These are phyloP conservation scores for Cladosporium sp. DNA, from an alignment of 2,329 filamentous ascomycete species.

Conservation along the genomic window DNA sequence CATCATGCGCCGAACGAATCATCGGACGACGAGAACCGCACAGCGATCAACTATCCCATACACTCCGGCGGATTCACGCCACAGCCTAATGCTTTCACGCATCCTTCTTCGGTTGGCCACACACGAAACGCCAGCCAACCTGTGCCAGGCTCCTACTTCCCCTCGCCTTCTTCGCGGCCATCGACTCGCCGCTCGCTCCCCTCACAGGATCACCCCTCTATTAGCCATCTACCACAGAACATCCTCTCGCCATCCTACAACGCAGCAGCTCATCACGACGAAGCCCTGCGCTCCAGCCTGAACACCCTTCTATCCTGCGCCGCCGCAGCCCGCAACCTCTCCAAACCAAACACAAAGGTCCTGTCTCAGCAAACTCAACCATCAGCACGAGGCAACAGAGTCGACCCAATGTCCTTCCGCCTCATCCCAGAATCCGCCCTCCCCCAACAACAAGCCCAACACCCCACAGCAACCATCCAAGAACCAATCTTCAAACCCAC, in stretches of 20 bases:
- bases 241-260: conserved; percentile 74
- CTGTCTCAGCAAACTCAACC: conserved; percentile 41
- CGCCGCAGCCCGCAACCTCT: conserved; percentile 77
- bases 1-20: conserved; percentile 21
- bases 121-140: conserved; percentile 50
- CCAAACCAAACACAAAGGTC: conserved; percentile 52
- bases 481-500: conserved; percentile 40
- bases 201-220: conserved; percentile 21
- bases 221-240: conserved; percentile 59
- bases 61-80: conserved; percentile 69
- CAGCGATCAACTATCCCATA: conserved; percentile 68
- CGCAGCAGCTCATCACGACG: conserved; percentile 76
- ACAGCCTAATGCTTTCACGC: conserved; percentile 88
- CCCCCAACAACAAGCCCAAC: conserved; percentile 29
- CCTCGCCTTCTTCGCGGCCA: conserved; percentile 28
- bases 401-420: conserved; percentile 56
- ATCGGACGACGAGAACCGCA: conserved; percentile 73
- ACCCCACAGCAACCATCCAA: conserved; percentile 24
- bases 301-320: conserved; percentile 94
- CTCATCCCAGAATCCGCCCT: conserved; percentile 61
- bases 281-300: conserved; percentile 86
- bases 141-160: conserved; percentile 48
- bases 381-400: conserved; percentile 34
- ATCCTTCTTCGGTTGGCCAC: conserved; percentile 64
- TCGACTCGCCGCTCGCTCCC: conserved; percentile 20